A percentile compares a stretch with the other conserved stretches of the same genome.
Evolutionary conservation across 192 early-diverging fungal genomes (phyloP).

Genomic region (Rhizophagus sp.): DNA sequence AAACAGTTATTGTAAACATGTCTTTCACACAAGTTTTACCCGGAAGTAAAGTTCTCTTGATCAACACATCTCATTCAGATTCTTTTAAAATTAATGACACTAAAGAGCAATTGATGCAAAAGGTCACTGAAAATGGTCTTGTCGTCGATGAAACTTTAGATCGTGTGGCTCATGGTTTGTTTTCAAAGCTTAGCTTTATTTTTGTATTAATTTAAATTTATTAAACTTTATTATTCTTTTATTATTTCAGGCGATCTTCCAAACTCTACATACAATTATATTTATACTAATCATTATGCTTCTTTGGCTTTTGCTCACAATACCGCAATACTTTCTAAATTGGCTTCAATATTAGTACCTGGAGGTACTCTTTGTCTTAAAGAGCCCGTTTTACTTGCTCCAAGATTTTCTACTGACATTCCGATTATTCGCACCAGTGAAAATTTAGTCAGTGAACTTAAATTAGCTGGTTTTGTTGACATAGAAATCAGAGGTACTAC

Average conservation of each 20-base stretch:
- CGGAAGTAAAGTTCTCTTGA: conserved; percentile 7
- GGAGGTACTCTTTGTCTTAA: conserved; percentile 63
- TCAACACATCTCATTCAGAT: neutral
- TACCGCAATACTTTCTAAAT: conserved; percentile 54
- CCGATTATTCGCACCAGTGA: conserved; percentile 59
- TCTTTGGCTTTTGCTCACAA: conserved; percentile 67
- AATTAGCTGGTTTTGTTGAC: conserved; percentile 86
- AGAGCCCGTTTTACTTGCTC: conserved; percentile 67
- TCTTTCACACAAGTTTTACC: neutral
- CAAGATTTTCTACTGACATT: conserved; percentile 39
- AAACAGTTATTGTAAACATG: neutral
- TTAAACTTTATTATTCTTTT: neutral
- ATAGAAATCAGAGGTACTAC: conserved; percentile 39
- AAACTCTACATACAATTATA: conserved; percentile 58
- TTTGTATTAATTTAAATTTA: neutral
- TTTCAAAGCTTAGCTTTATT: neutral
- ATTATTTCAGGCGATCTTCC: conserved; percentile 49
- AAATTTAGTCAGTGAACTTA: conserved; percentile 68
- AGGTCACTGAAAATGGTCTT: conserved; percentile 1
- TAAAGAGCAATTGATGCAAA: neutral
- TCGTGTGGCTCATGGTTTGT: neutral
- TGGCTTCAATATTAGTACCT: conserved; percentile 66
- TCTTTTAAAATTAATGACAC: neutral
- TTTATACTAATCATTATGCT: conserved; percentile 57
- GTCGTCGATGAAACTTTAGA: neutral